These are phyloP conservation scores for Phytophthora chlamydospora DNA, from an alignment of 352 stramenopile species.

Conservation along the genomic window DNA sequence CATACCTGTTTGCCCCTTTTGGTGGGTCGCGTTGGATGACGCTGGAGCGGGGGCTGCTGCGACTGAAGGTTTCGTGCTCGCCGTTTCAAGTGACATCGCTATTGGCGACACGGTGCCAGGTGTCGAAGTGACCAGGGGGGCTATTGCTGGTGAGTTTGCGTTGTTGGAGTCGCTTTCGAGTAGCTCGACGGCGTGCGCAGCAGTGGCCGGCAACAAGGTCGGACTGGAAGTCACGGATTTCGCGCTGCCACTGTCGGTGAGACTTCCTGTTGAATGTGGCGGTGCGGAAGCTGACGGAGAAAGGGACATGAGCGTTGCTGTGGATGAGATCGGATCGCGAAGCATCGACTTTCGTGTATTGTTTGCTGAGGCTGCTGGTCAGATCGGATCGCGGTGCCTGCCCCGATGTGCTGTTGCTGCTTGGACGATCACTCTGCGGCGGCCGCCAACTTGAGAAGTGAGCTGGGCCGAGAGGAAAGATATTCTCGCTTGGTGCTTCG, in stretches of 20 bases:
- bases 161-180: slow-evolving; percentile 27
- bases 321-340: slow-evolving; percentile 26
- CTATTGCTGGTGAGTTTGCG: slow-evolving; percentile 36
- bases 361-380: slow-evolving; percentile 12
- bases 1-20: slow-evolving; percentile 70
- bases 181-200: slow-evolving; percentile 16
- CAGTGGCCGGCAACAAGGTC: slow-evolving; percentile 19
- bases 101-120: slow-evolving; percentile 28
- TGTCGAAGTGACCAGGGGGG: slow-evolving; percentile 31
- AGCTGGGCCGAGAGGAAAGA: slow-evolving; percentile 38
- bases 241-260: slow-evolving; percentile 5
- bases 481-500: slow-evolving; percentile 32
- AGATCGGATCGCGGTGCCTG: neutral
- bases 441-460: slow-evolving; percentile 52
- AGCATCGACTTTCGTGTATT: slow-evolving; percentile 31
- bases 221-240: slow-evolving; percentile 13
- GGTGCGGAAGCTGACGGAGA: slow-evolving; percentile 20
- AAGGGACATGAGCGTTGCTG: slow-evolving; percentile 30
- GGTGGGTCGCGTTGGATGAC: slow-evolving; percentile 46
- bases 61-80: slow-evolving; percentile 16
- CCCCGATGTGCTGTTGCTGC: slow-evolving; percentile 5
- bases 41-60: slow-evolving; percentile 11
- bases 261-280: slow-evolving; percentile 10
- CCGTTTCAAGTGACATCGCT: slow-evolving; percentile 26
- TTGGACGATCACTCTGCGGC: slow-evolving; percentile 9